phyloP scores from a whole-genome alignment of 805 yeast genomes.

The Sugiyamaella mastotermitis region DNA sequence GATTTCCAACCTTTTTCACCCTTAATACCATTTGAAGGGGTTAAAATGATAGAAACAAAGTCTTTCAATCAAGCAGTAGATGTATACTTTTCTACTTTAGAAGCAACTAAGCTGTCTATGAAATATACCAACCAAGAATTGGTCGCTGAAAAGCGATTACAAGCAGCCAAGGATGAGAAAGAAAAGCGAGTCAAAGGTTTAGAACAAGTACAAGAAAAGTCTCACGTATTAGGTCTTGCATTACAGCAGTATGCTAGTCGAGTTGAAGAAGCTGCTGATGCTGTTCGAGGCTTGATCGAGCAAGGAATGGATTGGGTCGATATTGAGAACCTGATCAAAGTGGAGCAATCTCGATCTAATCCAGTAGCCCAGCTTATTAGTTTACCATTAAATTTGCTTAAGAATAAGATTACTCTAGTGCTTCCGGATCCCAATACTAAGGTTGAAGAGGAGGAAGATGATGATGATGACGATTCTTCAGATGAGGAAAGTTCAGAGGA shows the following conservation, averaged over 20 bases:
- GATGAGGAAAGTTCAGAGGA: conserved; percentile 25
- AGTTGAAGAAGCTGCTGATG: conserved; percentile 64
- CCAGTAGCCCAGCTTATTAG: conserved; percentile 55
- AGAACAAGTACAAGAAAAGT: conserved; percentile 53
- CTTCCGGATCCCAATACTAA: conserved; percentile 44
- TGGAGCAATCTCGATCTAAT: conserved; percentile 65
- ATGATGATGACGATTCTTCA: conserved; percentile 30
- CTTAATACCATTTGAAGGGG: conserved; percentile 24
- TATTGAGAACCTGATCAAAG: conserved; percentile 65
- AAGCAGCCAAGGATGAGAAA: conserved; percentile 70
- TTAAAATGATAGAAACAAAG: conserved; percentile 38
- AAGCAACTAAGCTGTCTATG: conserved; percentile 70
- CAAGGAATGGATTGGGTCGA: conserved; percentile 94
- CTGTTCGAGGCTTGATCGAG: conserved; percentile 60
- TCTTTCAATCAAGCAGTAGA: conserved; percentile 84
- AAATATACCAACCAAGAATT: conserved; percentile 70
- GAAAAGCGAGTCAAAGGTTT: conserved; percentile 62
- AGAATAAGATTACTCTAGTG: conserved; percentile 56
- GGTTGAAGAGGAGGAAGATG: conserved; percentile 27
- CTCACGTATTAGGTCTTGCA: conserved; percentile 64
- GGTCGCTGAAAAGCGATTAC: conserved; percentile 68
- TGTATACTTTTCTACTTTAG: conserved; percentile 75
- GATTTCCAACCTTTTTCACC: conserved; percentile 70
- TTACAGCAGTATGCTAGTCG: conserved; percentile 62
- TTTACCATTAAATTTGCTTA: conserved; percentile 62